A percentile compares a stretch with the other conserved stretches of the same genome.
phyloP scores from a whole-genome alignment of 192 early-diverging fungal species.

The Backusella psychrophila region DNA sequence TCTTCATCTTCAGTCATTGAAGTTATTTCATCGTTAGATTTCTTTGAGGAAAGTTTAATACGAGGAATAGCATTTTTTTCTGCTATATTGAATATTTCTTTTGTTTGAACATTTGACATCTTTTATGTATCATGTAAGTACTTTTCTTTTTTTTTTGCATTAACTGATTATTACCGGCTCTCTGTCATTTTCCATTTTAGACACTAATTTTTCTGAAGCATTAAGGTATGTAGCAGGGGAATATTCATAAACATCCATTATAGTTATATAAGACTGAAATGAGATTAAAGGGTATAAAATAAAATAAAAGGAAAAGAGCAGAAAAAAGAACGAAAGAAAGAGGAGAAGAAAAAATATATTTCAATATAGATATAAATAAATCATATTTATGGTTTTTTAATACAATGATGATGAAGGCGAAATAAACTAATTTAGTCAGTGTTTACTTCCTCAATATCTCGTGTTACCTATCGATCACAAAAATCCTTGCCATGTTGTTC shows the following conservation, averaged over 20 bases:
- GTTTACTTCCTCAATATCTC: background rate
- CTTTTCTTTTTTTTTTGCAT: background rate
- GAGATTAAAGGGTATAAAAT: background rate
- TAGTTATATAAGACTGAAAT: background rate
- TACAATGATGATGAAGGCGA: background rate
- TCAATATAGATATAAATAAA: background rate
- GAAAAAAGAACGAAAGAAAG: background rate
- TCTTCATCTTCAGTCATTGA: constrained; percentile 11
- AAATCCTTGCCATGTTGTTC: constrained; percentile 5
- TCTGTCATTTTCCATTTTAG: background rate
- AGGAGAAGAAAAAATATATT: background rate
- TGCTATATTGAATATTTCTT: background rate
- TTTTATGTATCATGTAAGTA: background rate
- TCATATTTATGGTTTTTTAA: background rate
- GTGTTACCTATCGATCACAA: background rate
- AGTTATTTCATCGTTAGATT: constrained; percentile 8
- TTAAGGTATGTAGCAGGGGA: background rate
- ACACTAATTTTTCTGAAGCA: background rate
- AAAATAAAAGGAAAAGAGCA: background rate
- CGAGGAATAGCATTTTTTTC: constrained; percentile 1
- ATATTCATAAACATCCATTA: constrained; percentile 3
- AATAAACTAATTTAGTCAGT: background rate
- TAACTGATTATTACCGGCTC: background rate
- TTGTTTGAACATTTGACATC: background rate
- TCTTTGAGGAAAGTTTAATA: background rate